These are phyloP conservation scores for Acanthamoeba triangularis DNA, from an alignment of 208 protist genomes.

Conservation along the genomic window DNA sequence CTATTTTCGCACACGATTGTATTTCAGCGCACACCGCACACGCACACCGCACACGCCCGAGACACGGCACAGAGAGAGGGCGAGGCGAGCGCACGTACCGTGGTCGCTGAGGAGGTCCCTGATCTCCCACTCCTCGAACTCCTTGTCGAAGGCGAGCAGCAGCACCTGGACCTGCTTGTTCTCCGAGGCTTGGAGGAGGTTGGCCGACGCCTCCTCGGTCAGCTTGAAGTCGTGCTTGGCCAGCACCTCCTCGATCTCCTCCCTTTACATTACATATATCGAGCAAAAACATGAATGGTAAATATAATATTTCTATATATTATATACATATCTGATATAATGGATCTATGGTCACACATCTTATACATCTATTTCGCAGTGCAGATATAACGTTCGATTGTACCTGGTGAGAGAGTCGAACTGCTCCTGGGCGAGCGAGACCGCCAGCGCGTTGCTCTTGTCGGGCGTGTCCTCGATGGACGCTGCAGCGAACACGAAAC, in stretches of 20 bases:
- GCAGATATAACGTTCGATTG: neutral
- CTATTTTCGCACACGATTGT: neutral
- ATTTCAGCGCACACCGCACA: neutral
- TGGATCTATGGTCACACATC: no score
- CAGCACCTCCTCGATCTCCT: slow-evolving; percentile 52
- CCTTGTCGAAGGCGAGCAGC: slow-evolving; percentile 12
- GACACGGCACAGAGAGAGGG: neutral
- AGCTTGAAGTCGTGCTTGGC: slow-evolving; percentile 6
- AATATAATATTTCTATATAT: no score
- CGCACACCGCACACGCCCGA: neutral
- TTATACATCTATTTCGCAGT: neutral
- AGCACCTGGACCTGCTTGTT: slow-evolving; percentile 50
- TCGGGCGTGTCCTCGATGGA: neutral
- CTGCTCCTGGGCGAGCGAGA: slow-evolving; percentile 57
- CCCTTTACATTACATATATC: neutral
- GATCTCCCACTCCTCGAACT: slow-evolving; percentile 42
- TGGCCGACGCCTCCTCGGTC: neutral
- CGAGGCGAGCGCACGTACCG: neutral
- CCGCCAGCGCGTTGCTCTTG: neutral
- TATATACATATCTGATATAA: no score
- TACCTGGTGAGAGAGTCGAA: slow-evolving; percentile 30
- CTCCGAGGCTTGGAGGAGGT: neutral
- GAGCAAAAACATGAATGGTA: neutral
- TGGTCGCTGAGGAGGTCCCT: slow-evolving; percentile 1
- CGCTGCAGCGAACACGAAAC: neutral